These are phyloP conservation scores for Kazachstania viticola DNA, from an alignment of 805 yeast species.

Conservation along the genomic window DNA sequence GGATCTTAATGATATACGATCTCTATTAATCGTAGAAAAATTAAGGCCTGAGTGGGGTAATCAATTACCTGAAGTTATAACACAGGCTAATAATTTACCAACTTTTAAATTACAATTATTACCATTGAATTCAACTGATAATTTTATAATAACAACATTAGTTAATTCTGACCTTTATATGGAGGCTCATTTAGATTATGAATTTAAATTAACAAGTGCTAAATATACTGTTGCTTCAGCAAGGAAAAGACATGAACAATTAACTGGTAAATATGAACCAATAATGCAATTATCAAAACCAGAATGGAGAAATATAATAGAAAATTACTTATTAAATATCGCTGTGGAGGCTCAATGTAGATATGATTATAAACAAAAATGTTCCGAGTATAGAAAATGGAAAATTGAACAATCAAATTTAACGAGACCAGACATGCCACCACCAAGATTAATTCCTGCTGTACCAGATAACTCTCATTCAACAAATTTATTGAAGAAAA, in stretches of 20 bases:
- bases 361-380: constrained; percentile 44
- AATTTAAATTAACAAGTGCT: constrained; percentile 49
- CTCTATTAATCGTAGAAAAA: constrained; percentile 43
- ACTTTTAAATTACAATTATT: constrained; percentile 38
- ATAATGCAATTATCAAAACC: constrained; percentile 34
- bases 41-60: constrained; percentile 46
- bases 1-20: constrained; percentile 59
- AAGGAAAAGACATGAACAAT: constrained; percentile 35
- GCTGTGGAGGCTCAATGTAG: constrained; percentile 67
- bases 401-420: constrained; percentile 24
- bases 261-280: constrained; percentile 15
- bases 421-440: constrained; percentile 26
- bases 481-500: constrained; percentile 22
- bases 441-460: constrained; percentile 22
- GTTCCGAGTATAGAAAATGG: constrained; percentile 36
- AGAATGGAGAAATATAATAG: constrained; percentile 68
- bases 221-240: constrained; percentile 49
- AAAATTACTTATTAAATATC: constrained; percentile 50
- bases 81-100: constrained; percentile 16
- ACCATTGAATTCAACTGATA: constrained; percentile 43
- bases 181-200: constrained; percentile 46
- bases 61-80: constrained; percentile 34
- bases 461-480: neutral
- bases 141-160: constrained; percentile 35
- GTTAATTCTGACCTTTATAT: constrained; percentile 52